Percentiles rank a stretch among this genome's conserved stretches.
phyloP scores from a whole-genome alignment of 768 basidiomycete genomes.

The Stropharia rugosoannulata region DNA sequence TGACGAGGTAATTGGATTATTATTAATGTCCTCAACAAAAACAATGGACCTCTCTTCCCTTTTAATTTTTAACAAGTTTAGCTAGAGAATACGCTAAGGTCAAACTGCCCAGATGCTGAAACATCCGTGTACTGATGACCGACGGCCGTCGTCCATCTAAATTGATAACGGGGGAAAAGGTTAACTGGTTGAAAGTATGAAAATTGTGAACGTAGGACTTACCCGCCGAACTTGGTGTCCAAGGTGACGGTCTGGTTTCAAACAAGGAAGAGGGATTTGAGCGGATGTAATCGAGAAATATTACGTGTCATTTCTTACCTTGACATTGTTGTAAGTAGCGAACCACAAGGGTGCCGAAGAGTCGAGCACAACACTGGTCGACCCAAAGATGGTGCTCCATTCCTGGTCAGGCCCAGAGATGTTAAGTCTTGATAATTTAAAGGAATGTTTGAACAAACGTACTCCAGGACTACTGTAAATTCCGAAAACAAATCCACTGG shows the following conservation, averaged over 20 bases:
- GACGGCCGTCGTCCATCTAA: constrained; percentile 22
- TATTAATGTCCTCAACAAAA: no score
- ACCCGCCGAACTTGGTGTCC: constrained; percentile 19
- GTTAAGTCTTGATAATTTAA: neutral
- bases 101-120: constrained; percentile 25
- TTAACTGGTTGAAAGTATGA: neutral
- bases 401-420: neutral
- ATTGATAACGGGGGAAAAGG: neutral
- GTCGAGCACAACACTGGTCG: constrained; percentile 17
- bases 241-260: constrained; percentile 13
- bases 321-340: constrained; percentile 19
- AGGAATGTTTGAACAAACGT: neutral
- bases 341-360: constrained; percentile 19
- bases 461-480: constrained; percentile 21
- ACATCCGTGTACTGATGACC: constrained; percentile 26
- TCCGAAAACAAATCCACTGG: constrained; percentile 16
- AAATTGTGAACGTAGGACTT: neutral
- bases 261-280: neutral
- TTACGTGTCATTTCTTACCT: constrained; percentile 6
- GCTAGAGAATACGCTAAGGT: constrained; percentile 17
- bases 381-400: constrained; percentile 21
- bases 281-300: neutral
- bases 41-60: no score
- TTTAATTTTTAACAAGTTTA: neutral
- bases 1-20: no score